phyloP scores from a whole-genome alignment of 805 yeast genomes.

The Zygoascus bituminiphila region DNA sequence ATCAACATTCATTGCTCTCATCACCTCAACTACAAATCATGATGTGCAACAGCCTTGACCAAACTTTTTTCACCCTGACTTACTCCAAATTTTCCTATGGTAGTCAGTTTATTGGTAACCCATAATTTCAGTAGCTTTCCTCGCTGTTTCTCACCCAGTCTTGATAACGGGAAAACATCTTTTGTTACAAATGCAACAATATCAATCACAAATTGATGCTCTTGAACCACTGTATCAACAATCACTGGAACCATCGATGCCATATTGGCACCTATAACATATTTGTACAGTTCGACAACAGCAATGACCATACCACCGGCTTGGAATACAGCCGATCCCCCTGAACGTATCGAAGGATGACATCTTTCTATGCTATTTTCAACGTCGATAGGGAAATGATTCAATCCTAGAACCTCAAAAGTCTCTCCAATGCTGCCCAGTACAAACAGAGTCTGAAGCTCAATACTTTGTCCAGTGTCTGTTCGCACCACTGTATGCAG shows the following conservation, averaged over 20 bases:
- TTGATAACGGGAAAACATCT: slow-evolving; percentile 56
- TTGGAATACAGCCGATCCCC: slow-evolving; percentile 57
- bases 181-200: slow-evolving; percentile 69
- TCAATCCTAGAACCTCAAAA: slow-evolving; percentile 83
- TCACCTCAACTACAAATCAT: not conserved
- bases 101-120: slow-evolving; percentile 39
- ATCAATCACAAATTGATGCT: slow-evolving; percentile 76
- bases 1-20: no score
- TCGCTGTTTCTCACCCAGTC: slow-evolving; percentile 72
- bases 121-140: slow-evolving; percentile 53
- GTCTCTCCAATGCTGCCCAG: slow-evolving; percentile 81
- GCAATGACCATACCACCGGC: slow-evolving; percentile 73
- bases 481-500: slow-evolving; percentile 58
- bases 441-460: slow-evolving; percentile 72
- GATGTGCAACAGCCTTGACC: slow-evolving; percentile 8
- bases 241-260: slow-evolving; percentile 79
- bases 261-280: slow-evolving; percentile 29
- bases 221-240: slow-evolving; percentile 67
- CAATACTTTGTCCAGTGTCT: slow-evolving; percentile 22
- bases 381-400: slow-evolving; percentile 82
- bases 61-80: slow-evolving; percentile 16
- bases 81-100: slow-evolving; percentile 21
- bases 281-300: slow-evolving; percentile 48
- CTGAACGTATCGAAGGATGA: slow-evolving; percentile 36
- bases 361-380: slow-evolving; percentile 56